Evolutionary conservation across 2,329 filamentous ascomycete species (phyloP), one percentile per base, ranked within the genome.

Genomic region (Colletotrichum euphorbiae): DNA sequence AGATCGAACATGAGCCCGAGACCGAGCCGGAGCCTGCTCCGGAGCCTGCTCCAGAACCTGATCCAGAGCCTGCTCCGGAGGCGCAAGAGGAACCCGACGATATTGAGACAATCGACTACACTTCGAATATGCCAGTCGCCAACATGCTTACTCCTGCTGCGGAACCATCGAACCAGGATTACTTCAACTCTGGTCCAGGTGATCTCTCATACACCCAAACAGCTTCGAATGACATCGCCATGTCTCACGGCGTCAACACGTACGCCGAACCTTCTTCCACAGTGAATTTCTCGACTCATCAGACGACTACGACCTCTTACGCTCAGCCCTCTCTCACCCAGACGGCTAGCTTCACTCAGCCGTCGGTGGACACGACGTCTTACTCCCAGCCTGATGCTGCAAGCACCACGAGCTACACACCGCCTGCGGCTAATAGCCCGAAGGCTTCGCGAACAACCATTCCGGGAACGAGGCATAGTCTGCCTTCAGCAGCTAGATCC

Each of bases 131-230:
- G 70, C 75, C 78, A 3, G 74, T 74, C 24, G 68, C 71, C 6
- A 75, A 76, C 54, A 72, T 74, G 66, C 62, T 76, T n/a, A 72
- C 74, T 15, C 64, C 71, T 3, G 72, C 68, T 24, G 69, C 69
- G 3, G 72, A 74, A 24, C 48, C 72, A 12, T n/a, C 60, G 15
- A 73, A 71, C 15, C 71, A 74, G 36, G 69, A 75, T 24, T 76
- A 78, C 65, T 78, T 77, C 36, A 74, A 74, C 40, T 68, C 75
- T n/a, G 62, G 71, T 9, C 72, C 76, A 8, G 61, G 50, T 17
- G 73, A 70, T 17, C 54, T 76, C 15, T 59, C 70, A 12, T 69
- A 77, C 17, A 69, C 76, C 8, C 75, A 75, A n/a, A 48, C 33
- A 13, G 17, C 46, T n/a, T 60, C 58, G 40, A 54, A 56, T 11